Base-by-base conservation (phyloP, 192 early-diverging fungal genomes). In the Chytriomyces confervae region DNA sequence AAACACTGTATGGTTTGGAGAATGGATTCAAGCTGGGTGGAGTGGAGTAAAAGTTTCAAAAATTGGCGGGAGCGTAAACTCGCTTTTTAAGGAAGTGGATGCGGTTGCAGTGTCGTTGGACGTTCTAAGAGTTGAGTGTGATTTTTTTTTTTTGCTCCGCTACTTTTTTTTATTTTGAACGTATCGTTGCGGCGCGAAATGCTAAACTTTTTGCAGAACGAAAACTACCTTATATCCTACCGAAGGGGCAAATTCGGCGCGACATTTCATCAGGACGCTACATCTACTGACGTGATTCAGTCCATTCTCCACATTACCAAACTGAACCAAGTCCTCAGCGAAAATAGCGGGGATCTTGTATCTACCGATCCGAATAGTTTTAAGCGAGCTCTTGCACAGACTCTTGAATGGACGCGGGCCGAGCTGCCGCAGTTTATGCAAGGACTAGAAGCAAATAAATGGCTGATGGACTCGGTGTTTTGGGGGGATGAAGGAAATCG, bases 391-490 rank as follows among this genome's bases (percentile, higher is more conserved):
- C 61, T 89, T 50, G 49, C 65, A 49, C 81, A 82, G 24, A 84
- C 85, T 1, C 70, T 85, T 11, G 79, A 77, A 7, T 91, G 89
- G 87, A 85, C 86, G 5, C 66, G 78, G 0, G 72, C 70, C n/a
- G 76, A 83, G 13, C 88, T 85, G 69, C 80, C 83, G 57, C 71
- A 78, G 47, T 90, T 90, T 80, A 77, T 89, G 5, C 82, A 77
- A 3, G 84, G 86, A 10, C 46, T 90, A 23, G 90, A 88, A 51
- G 72, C 72, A 18, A 80, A 84, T 61, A 83, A 85, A 49, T 91
- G 90, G 90, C 78, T 88, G 73, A 84, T 82, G 57, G 89, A 91
- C 72, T 78, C 80, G 2, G 85, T 91, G 23, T 91, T 88, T 78
- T 91, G 87, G 87, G 84, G 77, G 47, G 84, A 85, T 78, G 77